Evolutionary conservation across 495 filamentous ascomycete species (phyloP), one percentile per base, ranked within the genome.

Genomic region (Aspergillus panamensis): DNA sequence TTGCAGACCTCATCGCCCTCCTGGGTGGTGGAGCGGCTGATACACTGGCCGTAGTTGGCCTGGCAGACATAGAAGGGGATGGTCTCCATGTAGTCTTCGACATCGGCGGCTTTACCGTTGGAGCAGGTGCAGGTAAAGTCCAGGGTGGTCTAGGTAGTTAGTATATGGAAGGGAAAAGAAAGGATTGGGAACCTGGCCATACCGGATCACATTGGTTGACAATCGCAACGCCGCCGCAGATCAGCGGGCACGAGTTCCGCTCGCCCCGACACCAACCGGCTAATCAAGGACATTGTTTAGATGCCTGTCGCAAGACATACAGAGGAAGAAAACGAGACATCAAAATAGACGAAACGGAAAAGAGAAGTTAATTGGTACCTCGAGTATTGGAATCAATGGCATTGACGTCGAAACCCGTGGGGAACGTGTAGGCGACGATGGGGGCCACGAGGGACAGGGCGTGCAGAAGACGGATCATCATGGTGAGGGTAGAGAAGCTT

Each of bases 1-100:
- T 71, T 73, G 73, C 82, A 86, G 12, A 62, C 61, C 21, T 72
- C 67, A 57, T 81, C 77, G 39, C 68, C 74, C 9, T 67, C 61
- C 69, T 65, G 81, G 70, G 51, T 75, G 66, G 57, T 75, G 70
- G 67, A 81, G 67, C 39, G 69, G 55, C 60, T 37, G 60, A 83
- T 77, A 71, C 84, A 87, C 59, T 81, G 69, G 45, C 53, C 65
- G 57, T 66, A 81, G 62, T 72, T 79, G 25, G 64, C 66, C 42
- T 78, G 48, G 74, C 84, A 87, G 64, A 81, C 75, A 65, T 73
- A 78, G 72, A 76, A 83, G 42, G 84, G 84, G 32, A 87, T 67
- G 25, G 81, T 84, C 63, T 78, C 65, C 33, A 66, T 45, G 72
- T 82, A 87, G 53, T 67, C 66, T 25, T 67, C 63, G 60, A 84